phyloP scores from a whole-genome alignment of 1,139 yeast species.

The Magnusiomyces magnusii region DNA sequence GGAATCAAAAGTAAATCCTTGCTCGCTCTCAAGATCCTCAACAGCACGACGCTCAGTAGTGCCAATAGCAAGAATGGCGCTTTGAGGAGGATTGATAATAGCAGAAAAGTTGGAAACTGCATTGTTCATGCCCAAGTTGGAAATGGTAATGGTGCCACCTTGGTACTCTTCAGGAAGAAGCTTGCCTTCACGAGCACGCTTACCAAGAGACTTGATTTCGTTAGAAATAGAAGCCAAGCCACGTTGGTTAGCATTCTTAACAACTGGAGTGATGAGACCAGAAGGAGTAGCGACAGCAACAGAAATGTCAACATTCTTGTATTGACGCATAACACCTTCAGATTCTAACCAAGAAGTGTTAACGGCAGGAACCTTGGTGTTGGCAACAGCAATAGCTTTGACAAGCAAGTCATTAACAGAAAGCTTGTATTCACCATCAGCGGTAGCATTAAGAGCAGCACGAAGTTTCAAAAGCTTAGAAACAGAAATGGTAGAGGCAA shows the following conservation, averaged over 20 bases:
- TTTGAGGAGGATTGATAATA: slow-evolving; percentile 96
- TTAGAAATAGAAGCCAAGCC: slow-evolving; percentile 76
- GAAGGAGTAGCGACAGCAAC: slow-evolving; percentile 99
- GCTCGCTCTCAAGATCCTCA: slow-evolving; percentile 84
- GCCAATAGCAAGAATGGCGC: slow-evolving; percentile 89
- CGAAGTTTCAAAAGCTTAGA: slow-evolving; percentile 87
- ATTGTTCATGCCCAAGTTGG: slow-evolving; percentile 97
- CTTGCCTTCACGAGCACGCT: slow-evolving; percentile 93
- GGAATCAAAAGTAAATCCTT: slow-evolving; percentile 88
- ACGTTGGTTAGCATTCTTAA: slow-evolving; percentile 76
- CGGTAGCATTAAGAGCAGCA: slow-evolving; percentile 75
- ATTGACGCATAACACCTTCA: slow-evolving; percentile 88
- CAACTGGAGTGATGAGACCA: slow-evolving; percentile 94
- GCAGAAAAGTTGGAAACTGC: slow-evolving; percentile 93
- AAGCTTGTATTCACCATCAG: slow-evolving; percentile 82
- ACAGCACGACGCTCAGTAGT: slow-evolving; percentile 89
- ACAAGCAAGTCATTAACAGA: slow-evolving; percentile 91
- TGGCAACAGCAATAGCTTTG: slow-evolving; percentile 90
- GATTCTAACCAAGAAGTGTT: slow-evolving; percentile 91
- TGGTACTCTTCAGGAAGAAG: slow-evolving; percentile 93
- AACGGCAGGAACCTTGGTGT: slow-evolving; percentile 84
- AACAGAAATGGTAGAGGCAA: slow-evolving; percentile 79
- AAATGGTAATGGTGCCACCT: slow-evolving; percentile 98
- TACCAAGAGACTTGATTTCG: slow-evolving; percentile 87
- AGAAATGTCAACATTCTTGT: slow-evolving; percentile 86